Base-by-base conservation (phyloP, 1,284 basidiomycete genomes). In the Psilocybe mexicana region DNA sequence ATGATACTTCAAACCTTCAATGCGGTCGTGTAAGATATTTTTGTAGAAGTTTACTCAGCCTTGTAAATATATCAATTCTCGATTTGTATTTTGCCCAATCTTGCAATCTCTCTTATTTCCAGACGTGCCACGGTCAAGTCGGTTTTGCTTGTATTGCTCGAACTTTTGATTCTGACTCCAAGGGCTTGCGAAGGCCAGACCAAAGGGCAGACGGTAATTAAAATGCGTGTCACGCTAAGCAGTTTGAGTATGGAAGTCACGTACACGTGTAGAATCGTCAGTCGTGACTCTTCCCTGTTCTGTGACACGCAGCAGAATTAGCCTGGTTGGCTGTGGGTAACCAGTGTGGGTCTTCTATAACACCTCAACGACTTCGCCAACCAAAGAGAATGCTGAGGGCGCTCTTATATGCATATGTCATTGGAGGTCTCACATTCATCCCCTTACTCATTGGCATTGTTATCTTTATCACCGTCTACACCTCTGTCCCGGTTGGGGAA, bases 361-460 rank as follows among this genome's bases (percentile, higher is more conserved):
- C 14, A 24, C 33, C 24, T 36, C 53, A 40, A 11, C 38, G 14
- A 24, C 45, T 35, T 33, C 43, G 28, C 50, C 36, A 40, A 10
- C 14, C 14, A 60, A 57, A 59, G 59, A 88, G 86, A 84, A 84
- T 82, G 66, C 71, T 90, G 65, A 85, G 80, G 68, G 81, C 87
- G 6, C 72, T 92, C 60, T 66, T 92, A 60, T 88, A 92, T 70
- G 87, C 88, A 38, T 96, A 96, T 73, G 72, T 96, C 61, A 78
- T 96, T 52, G 94, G 94, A 59, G 94, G 93, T 26, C 63, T 96
- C 60, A 94, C 93, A 0, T 91, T 96, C 71, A 76, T 96, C 55
- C 92, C 94, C 24, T 78, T 95, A 48, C 67, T 90, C 61, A 64
- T 90, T 63, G 74, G 83, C 63, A 75, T 73, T 35, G 63, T 82